Conservation (phyloP, 2,329 filamentous ascomycete genomes). For the Pseudodiploospora longispora region DNA sequence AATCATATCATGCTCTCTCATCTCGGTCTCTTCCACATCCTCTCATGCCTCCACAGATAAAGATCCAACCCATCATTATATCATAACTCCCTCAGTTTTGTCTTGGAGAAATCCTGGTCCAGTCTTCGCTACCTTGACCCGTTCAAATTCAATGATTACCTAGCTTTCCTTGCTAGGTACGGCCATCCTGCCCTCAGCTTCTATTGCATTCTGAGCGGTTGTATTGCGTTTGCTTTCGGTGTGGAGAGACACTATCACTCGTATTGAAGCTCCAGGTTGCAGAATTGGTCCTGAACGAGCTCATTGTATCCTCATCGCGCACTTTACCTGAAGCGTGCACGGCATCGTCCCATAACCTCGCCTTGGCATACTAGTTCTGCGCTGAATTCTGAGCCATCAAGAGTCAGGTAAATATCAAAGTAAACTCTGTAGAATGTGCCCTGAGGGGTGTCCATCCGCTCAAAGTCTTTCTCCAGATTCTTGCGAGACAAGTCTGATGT, state of each 20-base stretch:
- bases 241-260: no score
- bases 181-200: no score
- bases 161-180: no score
- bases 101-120: no score
- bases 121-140: no score
- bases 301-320: no score
- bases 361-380: slow-evolving; percentile 98
- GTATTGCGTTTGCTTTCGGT: no score
- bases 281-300: no score
- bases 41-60: neutral
- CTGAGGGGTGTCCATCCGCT: slow-evolving; percentile 97
- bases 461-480: slow-evolving; percentile 98
- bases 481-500: slow-evolving; percentile 95
- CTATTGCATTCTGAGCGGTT: no score
- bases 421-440: slow-evolving; percentile 87
- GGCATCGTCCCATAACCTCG: slow-evolving; percentile 96
- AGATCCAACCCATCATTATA: slow-evolving; percentile 5
- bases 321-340: slow-evolving; percentile 68
- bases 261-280: no score
- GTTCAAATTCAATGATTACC: no score
- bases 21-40: neutral
- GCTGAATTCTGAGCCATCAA: slow-evolving; percentile 96
- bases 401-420: slow-evolving; percentile 78
- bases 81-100: no score
- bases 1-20: neutral